Base-by-base conservation (phyloP, 345 rosid species). In the Garcia nutans region DNA sequence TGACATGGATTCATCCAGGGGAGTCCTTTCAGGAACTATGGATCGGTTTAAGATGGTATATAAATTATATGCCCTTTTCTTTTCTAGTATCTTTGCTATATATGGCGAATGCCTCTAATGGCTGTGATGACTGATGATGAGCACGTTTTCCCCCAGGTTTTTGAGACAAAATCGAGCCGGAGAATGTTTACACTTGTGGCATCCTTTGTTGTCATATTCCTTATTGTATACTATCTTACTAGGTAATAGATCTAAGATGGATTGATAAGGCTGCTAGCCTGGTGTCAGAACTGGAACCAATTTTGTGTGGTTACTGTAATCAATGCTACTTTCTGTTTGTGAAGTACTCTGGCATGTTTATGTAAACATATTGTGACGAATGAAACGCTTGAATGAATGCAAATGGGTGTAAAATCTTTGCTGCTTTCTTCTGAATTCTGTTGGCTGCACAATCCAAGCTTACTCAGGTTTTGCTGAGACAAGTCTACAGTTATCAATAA, bases 1-100 rank as follows among this genome's bases (percentile, higher is more conserved):
- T 82, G 97, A 92, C 75, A 94, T 92, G 98, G 98, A 94, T 89
- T 68, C 97, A 63, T 94, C 98, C 28, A 87, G 97, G 79, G 97
- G 98, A 66, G 37, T 89, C 62, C 92, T 92, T 47, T 92, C 97
- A 17, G 97, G 98, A 84, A 94, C 98, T 52, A 94, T 94, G 98
- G 97, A 92, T 82, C 89, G 90, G 66, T 88, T 94, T 78, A 94
- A 94, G 87, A 94, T 80, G 93, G 98, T 92, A 86, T 47, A 82
- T 47, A 10, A 13, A 26, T 63, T 64, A 28, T 47, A 20, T 68
- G 49, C 26, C 26, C 10, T 62, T 3, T 1, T 22, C 47, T 28
- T 54, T 73, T 71, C 69, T 57, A 23, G 1, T 24, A 52, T 66
- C 33, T 20, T 47, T 33, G 11, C 22, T 9, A 33, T 50, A n/a